Evolutionary conservation across 2,329 filamentous ascomycete genomes (phyloP), one percentile per base, ranked within the genome.

Genomic region (Camillea tinctor): DNA sequence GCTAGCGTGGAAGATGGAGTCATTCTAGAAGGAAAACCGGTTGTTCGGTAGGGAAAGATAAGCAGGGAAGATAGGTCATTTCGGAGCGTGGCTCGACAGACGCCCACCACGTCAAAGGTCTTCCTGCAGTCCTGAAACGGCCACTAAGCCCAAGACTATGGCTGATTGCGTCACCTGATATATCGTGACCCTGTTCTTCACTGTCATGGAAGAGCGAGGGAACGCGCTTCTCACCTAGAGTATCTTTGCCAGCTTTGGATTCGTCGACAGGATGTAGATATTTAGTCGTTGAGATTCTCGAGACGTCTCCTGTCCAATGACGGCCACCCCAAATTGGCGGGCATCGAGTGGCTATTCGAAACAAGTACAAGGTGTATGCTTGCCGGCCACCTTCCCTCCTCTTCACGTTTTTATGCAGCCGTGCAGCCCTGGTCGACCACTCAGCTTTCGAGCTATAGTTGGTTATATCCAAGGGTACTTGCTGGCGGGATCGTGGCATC

Each of bases 401-500:
- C 17, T 21, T 50, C 21, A 22, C 49, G 2, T 50, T 21, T 21
- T 13, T 13, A 50, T 50, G 49, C 49, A 50, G 49, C 3, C 49
- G 19, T 50, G 49, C 21, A 60, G 24, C 53, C 55, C 56, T 44
- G 17, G 36, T 44, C 36, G 36, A 15, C 36, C 36, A 44, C 36
- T 44, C 6, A 44, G 36, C 36, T 9, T 44, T 44, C 36, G 13
- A 44, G 36, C 36, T 44, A 44, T 13, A 13, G 15, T 63, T 59
- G 62, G 59, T 60, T 44, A 57, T 64, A 57, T 64, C 62, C 53
- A 51, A 62, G 20, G 57, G 55, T 55, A n/a, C 36, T 44, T 61
- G 58, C 62, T 59, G 60, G 62, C 59, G 60, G 60, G 57, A 52
- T 66, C 56, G 53, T 60, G 62, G 60, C 56, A 66, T 66, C 58